These are phyloP conservation scores for Calocera cornea DNA, from an alignment of 768 basidiomycete genomes.

Conservation along the genomic window DNA sequence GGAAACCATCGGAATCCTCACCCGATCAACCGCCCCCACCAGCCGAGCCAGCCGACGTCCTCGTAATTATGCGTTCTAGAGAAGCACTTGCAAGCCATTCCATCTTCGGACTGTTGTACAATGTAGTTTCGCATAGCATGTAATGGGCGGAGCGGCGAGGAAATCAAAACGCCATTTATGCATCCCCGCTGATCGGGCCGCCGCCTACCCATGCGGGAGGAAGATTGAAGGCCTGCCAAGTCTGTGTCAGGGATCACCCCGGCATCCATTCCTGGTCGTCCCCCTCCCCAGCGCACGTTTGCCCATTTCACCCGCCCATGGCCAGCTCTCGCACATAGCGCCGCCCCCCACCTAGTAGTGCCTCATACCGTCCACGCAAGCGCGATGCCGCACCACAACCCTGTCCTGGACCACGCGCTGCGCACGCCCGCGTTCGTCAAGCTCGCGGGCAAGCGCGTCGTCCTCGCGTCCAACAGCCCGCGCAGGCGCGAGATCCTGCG, in stretches of 20 bases:
- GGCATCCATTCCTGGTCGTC: not conserved
- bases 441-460: conserved; percentile 58
- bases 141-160: not conserved
- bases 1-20: not conserved
- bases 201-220: no score
- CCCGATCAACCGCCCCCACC: not conserved
- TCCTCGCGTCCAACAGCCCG: conserved; percentile 79
- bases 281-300: not conserved
- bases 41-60: not conserved
- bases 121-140: not conserved
- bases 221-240: no score
- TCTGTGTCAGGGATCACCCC: no score
- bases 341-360: not conserved
- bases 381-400: conserved; percentile 8
- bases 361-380: not conserved
- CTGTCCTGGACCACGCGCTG: conserved; percentile 23
- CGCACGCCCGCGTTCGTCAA: conserved; percentile 34
- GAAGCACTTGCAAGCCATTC: not conserved
- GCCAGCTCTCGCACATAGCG: not conserved
- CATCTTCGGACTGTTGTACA: not conserved
- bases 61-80: not conserved
- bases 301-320: not conserved
- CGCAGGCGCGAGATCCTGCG: conserved; percentile 71
- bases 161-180: not conserved
- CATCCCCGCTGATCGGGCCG: not conserved